Percentiles rank a stretch among this genome's conserved stretches.
These are phyloP conservation scores for Fomes fomentarius DNA, from an alignment of 1,284 basidiomycete genomes.

Conservation along the genomic window DNA sequence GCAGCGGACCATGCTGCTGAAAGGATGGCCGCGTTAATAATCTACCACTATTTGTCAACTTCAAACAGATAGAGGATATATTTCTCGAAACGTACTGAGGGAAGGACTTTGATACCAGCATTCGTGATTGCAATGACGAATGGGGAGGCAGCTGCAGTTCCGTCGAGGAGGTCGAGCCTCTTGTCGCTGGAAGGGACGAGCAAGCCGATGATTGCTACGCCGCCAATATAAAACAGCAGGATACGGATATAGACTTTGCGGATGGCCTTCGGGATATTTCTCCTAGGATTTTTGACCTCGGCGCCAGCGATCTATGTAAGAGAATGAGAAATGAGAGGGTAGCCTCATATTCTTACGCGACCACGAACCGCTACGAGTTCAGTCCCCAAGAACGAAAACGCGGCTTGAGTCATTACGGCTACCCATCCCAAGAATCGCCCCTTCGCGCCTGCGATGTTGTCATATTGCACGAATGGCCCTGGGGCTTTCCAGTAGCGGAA, in stretches of 20 bases:
- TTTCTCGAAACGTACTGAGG: conserved; percentile 38
- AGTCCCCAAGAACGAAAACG: conserved; percentile 83
- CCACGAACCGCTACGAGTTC: conserved; percentile 80
- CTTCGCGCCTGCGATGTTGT: conserved; percentile 55
- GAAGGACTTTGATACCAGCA: conserved; percentile 76
- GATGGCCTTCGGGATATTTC: conserved; percentile 48
- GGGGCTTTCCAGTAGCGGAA: conserved; percentile 58
- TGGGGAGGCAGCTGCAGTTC: conserved; percentile 76
- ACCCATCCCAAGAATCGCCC: conserved; percentile 72
- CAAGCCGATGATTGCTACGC: conserved; percentile 67
- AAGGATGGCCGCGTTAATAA: conserved; percentile 87
- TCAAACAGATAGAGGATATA: no score
- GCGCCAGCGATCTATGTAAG: conserved; percentile 32
- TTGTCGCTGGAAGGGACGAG: conserved; percentile 72
- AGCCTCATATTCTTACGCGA: no score
- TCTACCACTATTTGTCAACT: conserved; percentile 35
- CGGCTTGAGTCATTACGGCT: conserved; percentile 74
- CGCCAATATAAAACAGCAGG: conserved; percentile 35
- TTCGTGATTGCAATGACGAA: conserved; percentile 82
- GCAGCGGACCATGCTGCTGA: conserved; percentile 89
- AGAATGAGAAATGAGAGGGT: no score
- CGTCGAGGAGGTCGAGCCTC: conserved; percentile 53
- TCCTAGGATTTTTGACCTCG: conserved; percentile 33
- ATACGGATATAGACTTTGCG: conserved; percentile 59
- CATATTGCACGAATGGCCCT: conserved; percentile 68